A percentile compares a stretch with the other conserved stretches of the same genome.
Evolutionary conservation across 768 basidiomycete species (phyloP).

Genomic region (Suillus cothurnatus): DNA sequence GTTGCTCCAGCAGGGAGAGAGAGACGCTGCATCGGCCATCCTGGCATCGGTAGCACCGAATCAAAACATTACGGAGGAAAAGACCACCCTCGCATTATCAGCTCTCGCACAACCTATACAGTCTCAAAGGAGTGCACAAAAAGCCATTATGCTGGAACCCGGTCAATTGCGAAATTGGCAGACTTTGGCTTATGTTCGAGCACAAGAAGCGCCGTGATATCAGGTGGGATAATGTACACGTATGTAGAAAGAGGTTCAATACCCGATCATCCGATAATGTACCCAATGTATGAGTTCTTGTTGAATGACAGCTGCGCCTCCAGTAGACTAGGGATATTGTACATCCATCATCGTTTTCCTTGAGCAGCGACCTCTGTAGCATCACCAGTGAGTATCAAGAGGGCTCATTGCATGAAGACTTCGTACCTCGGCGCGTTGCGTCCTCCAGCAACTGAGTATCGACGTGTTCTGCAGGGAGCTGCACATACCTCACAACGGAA

Average conservation of each 20-base stretch:
- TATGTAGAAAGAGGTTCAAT: not conserved
- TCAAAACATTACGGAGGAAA: conserved; percentile 39
- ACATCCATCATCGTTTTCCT: conserved; percentile 36
- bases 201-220: conserved; percentile 24
- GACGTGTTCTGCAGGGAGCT: conserved; percentile 88
- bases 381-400: conserved; percentile 10
- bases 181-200: conserved; percentile 57
- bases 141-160: conserved; percentile 57
- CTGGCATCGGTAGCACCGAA: conserved; percentile 36
- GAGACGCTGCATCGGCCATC: conserved; percentile 47
- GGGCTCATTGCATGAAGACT: not conserved
- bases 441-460: conserved; percentile 96
- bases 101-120: conserved; percentile 45
- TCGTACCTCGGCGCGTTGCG: conserved; percentile 88
- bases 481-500: conserved; percentile 97
- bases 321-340: no score
- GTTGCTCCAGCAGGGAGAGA: conserved; percentile 49
- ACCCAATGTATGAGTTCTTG: not conserved
- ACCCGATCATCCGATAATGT: not conserved
- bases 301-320: not conserved
- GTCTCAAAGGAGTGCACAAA: conserved; percentile 53
- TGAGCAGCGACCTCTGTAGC: conserved; percentile 43
- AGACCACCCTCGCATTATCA: conserved; percentile 48
- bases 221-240: conserved; percentile 2
- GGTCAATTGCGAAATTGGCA: conserved; percentile 57